Percentiles rank a stretch among this genome's conserved stretches.
These are phyloP conservation scores for Tolypocladium tropicale DNA, from an alignment of 2,329 filamentous ascomycete species.

Conservation along the genomic window DNA sequence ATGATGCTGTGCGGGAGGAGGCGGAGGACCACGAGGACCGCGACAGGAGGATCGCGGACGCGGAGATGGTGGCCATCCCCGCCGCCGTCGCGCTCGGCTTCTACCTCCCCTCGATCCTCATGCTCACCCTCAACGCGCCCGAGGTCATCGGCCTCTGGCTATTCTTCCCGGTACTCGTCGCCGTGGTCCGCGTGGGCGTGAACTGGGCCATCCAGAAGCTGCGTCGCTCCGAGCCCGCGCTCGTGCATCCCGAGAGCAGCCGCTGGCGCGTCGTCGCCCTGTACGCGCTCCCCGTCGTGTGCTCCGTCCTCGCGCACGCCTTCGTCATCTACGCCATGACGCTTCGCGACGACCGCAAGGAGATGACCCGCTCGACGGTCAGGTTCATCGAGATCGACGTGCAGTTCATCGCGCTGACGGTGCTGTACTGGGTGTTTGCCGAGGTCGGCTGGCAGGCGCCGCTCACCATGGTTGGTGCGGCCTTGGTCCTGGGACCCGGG, in stretches of 20 bases:
- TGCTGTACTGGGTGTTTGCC: conserved; percentile 43
- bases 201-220: conserved; percentile 14
- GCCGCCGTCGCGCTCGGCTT: conserved; percentile 36
- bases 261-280: conserved; percentile 25
- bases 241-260: conserved; percentile 33
- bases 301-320: conserved; percentile 32
- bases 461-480: conserved; percentile 17
- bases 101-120: conserved; percentile 32
- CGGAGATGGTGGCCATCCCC: conserved; percentile 49
- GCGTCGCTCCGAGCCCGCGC: conserved; percentile 15
- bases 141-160: conserved; percentile 34
- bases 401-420: conserved; percentile 33
- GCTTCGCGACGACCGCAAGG: conserved; percentile 32
- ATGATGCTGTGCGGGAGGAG: neutral
- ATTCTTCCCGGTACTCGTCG: conserved; percentile 40
- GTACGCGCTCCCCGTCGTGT: conserved; percentile 33
- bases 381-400: conserved; percentile 36
- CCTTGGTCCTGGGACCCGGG: conserved; percentile 25
- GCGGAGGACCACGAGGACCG: conserved; percentile 8
- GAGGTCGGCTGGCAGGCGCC: conserved; percentile 36
- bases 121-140: conserved; percentile 31
- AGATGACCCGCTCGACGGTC: conserved; percentile 37
- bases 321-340: conserved; percentile 29
- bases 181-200: conserved; percentile 28
- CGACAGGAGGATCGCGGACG: conserved; percentile 27